These are phyloP conservation scores for Mycena alexandri DNA, from an alignment of 768 basidiomycete species.

Conservation along the genomic window DNA sequence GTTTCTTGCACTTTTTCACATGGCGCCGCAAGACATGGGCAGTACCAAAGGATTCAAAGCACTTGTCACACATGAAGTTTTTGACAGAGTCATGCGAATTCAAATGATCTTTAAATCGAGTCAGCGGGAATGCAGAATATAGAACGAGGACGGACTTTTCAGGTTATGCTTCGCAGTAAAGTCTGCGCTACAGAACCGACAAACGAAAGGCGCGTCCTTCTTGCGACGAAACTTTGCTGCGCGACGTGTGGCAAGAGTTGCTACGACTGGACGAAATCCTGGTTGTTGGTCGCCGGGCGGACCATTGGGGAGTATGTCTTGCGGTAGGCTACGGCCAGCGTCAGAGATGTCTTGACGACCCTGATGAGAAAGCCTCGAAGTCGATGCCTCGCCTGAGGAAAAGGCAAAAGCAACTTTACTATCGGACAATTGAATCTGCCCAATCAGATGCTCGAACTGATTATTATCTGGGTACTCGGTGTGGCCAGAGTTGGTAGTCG, in stretches of 20 bases:
- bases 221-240: conserved; percentile 23
- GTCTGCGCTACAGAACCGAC: conserved; percentile 8
- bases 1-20: too few species aligned
- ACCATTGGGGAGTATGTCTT: too few species aligned
- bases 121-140: neutral
- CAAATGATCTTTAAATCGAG: too few species aligned
- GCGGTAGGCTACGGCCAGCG: too few species aligned
- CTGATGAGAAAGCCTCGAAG: too few species aligned
- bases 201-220: neutral
- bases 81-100: too few species aligned
- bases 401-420: too few species aligned
- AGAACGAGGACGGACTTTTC: conserved; percentile 1
- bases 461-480: neutral
- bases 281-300: neutral
- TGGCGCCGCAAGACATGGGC: too few species aligned
- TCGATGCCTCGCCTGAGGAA: too few species aligned
- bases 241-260: conserved; percentile 1
- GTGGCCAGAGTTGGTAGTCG: neutral
- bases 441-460: neutral
- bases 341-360: too few species aligned
- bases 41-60: too few species aligned
- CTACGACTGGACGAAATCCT: neutral
- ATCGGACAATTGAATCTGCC: neutral
- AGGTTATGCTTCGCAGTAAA: conserved; percentile 29
- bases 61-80: too few species aligned